Evolutionary conservation across 495 filamentous ascomycete species (phyloP).

Genomic region (Cercophora scortea): DNA sequence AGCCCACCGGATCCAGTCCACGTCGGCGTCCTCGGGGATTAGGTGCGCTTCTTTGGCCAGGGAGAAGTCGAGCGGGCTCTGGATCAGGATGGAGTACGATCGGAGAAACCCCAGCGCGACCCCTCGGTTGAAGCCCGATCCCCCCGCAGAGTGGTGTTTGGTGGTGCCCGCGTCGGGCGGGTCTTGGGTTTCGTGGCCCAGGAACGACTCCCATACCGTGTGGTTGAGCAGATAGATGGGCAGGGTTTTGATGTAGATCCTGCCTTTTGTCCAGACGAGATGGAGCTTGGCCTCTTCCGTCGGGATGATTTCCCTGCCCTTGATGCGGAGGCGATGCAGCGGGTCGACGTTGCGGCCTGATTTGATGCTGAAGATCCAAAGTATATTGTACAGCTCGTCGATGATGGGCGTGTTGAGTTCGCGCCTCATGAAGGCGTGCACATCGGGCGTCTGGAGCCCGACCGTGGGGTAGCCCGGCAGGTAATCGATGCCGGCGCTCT

Average conservation of each 20-base stretch:
- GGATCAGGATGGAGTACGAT: constrained; percentile 4
- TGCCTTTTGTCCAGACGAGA: constrained; percentile 2
- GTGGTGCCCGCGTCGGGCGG: background rate
- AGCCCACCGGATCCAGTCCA: background rate
- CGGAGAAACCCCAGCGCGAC: constrained; percentile 2
- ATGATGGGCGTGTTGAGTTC: background rate
- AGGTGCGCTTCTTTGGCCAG: constrained; percentile 1
- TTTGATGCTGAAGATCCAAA: constrained; percentile 1
- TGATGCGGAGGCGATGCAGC: constrained; percentile 2
- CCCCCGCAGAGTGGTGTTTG: background rate
- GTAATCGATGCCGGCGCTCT: no score
- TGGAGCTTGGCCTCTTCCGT: constrained; percentile 6
- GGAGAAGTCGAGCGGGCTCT: constrained; percentile 1
- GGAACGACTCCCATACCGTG: constrained; percentile 1
- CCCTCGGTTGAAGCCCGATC: background rate
- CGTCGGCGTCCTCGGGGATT: background rate
- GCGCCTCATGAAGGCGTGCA: background rate
- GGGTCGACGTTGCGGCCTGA: constrained; percentile 6
- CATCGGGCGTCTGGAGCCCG: no score
- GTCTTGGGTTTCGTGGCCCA: background rate
- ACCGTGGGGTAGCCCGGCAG: no score
- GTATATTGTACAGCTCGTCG: constrained; percentile 3
- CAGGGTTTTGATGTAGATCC: constrained; percentile 6
- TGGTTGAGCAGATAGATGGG: constrained; percentile 1
- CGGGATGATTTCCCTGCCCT: constrained; percentile 4